Conservation (phyloP, 106 monocot species). For the Allium sativum region DNA sequence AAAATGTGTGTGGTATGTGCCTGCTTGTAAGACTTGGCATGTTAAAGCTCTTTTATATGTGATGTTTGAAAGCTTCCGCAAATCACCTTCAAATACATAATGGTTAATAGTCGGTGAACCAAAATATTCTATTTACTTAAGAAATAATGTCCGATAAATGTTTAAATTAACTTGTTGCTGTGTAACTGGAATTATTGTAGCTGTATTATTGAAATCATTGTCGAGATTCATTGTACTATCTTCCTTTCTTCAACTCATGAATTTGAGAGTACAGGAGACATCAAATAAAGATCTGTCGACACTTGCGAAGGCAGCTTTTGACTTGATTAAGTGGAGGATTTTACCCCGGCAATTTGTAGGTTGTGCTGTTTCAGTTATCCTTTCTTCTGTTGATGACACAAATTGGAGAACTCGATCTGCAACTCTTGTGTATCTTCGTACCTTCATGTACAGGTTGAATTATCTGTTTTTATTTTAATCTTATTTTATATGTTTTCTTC, state of each 20-base stretch:
- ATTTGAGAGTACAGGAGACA: constrained; percentile 50
- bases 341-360: constrained; percentile 60
- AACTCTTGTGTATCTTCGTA: constrained; percentile 56
- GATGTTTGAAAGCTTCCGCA: too few species aligned
- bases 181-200: too few species aligned
- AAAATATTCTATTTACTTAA: too few species aligned
- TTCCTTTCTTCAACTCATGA: constrained; percentile 1
- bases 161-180: too few species aligned
- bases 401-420: constrained; percentile 92
- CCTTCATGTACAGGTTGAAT: constrained; percentile 91
- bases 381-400: constrained; percentile 56
- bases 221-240: too few species aligned
- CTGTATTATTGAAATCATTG: too few species aligned
- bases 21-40: too few species aligned
- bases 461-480: constrained; percentile 3
- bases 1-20: too few species aligned
- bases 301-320: constrained; percentile 84
- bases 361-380: constrained; percentile 52
- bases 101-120: too few species aligned
- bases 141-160: too few species aligned
- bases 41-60: too few species aligned
- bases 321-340: constrained; percentile 79
- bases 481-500: background rate
- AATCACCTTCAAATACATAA: too few species aligned
- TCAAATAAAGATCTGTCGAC: constrained; percentile 88